These are phyloP conservation scores for Rosa hybrid DNA, from an alignment of 331 rosid species.

Conservation along the genomic window DNA sequence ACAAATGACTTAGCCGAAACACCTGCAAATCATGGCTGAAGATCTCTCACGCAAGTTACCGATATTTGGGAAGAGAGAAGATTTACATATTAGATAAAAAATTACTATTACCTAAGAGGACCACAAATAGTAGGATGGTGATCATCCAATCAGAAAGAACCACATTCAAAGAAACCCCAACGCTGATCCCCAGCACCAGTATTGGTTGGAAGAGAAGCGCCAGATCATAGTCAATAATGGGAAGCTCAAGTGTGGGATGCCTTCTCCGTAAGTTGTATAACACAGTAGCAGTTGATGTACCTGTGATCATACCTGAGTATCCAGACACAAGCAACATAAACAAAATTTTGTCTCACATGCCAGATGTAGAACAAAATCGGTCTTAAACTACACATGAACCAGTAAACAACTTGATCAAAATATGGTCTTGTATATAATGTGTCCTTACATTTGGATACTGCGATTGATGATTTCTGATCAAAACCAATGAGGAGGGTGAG, in stretches of 20 bases:
- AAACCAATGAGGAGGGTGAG: constrained; percentile 47
- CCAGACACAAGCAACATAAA: not conserved
- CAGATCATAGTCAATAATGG: constrained; percentile 39
- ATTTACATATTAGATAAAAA: too few species aligned
- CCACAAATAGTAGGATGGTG: constrained; percentile 32
- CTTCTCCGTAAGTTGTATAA: constrained; percentile 30
- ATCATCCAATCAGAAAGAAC: constrained; percentile 46
- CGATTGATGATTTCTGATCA: constrained; percentile 40
- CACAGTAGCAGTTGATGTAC: constrained; percentile 37
- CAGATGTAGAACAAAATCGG: not conserved
- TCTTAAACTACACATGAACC: not conserved
- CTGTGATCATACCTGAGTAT: constrained; percentile 39
- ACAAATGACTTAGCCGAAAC: constrained; percentile 35
- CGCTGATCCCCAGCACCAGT: constrained; percentile 40
- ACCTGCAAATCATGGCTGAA: constrained; percentile 22
- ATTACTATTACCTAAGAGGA: constrained; percentile 29
- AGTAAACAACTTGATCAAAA: not conserved
- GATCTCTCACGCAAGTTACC: not conserved
- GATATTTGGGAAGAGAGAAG: not conserved
- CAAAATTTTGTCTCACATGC: not conserved
- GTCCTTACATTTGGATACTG: constrained; percentile 39
- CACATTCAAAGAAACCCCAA: constrained; percentile 41
- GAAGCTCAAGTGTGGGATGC: constrained; percentile 44
- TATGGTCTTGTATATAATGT: not conserved
- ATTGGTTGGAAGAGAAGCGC: constrained; percentile 41